phyloP scores from a whole-genome alignment of 176 grass and related monocot species.

The Aegilops tauschii region DNA sequence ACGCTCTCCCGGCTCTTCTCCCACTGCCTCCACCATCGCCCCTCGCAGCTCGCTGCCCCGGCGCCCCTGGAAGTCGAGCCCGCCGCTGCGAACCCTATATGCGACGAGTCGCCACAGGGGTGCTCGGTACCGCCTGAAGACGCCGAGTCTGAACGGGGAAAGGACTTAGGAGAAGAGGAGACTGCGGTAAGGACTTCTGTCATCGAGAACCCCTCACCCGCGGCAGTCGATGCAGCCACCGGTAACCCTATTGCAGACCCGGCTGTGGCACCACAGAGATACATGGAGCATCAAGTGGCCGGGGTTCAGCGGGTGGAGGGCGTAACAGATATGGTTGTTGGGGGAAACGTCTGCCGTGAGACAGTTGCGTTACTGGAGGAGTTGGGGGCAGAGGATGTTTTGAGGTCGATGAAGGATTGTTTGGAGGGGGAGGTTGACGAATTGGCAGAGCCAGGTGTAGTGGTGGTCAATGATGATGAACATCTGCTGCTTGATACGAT shows the following conservation, averaged over 20 bases:
- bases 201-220: background rate
- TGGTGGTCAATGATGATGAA: constrained; percentile 17
- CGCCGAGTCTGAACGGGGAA: background rate
- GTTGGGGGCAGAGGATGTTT: constrained; percentile 28
- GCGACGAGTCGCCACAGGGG: background rate
- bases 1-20: constrained; percentile 71
- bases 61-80: background rate
- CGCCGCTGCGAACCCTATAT: background rate
- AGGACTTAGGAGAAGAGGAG: constrained; percentile 1
- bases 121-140: background rate
- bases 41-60: background rate
- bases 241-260: constrained; percentile 12
- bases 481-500: constrained; percentile 36
- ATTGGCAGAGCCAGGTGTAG: constrained; percentile 11
- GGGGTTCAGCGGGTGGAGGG: background rate
- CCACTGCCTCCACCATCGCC: constrained; percentile 47
- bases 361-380: background rate
- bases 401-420: constrained; percentile 35
- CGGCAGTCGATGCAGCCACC: background rate
- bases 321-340: background rate
- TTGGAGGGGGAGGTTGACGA: constrained; percentile 22
- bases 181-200: background rate
- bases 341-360: background rate
- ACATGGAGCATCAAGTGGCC: background rate
- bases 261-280: background rate